phyloP scores from a whole-genome alignment of 108 stramenopile genomes.

The Chaetoceros muelleri region DNA sequence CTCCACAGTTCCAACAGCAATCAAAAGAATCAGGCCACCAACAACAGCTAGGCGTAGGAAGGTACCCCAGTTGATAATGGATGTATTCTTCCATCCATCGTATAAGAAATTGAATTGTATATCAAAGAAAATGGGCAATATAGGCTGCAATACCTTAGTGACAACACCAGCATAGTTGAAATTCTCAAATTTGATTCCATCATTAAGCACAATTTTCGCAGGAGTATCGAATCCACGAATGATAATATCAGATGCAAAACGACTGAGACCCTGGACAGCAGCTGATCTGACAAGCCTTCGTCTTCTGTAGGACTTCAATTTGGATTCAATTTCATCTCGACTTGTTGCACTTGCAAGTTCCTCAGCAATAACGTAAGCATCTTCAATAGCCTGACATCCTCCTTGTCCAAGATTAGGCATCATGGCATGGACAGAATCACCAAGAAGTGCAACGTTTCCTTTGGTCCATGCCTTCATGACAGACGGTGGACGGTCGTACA shows the following conservation, averaged over 20 bases:
- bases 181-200: slow-evolving; percentile 41
- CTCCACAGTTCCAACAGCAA: slow-evolving; percentile 15
- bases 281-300: slow-evolving; percentile 55
- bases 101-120: slow-evolving; percentile 79
- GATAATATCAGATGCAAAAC: slow-evolving; percentile 67
- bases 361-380: slow-evolving; percentile 50
- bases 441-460: slow-evolving; percentile 50
- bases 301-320: slow-evolving; percentile 26
- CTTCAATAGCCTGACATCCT: slow-evolving; percentile 74
- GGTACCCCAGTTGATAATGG: slow-evolving; percentile 20
- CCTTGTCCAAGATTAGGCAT: slow-evolving; percentile 73
- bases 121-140: slow-evolving; percentile 64
- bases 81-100: slow-evolving; percentile 47
- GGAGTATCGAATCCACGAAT: slow-evolving; percentile 69
- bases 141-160: slow-evolving; percentile 61
- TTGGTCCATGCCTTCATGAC: slow-evolving; percentile 46
- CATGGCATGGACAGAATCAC: slow-evolving; percentile 65
- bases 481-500: slow-evolving; percentile 70
- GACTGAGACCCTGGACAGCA: slow-evolving; percentile 54
- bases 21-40: slow-evolving; percentile 25
- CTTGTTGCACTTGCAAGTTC: slow-evolving; percentile 31
- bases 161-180: slow-evolving; percentile 69
- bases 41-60: slow-evolving; percentile 11
- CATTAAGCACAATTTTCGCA: slow-evolving; percentile 34
- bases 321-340: slow-evolving; percentile 20